Conservation (phyloP, 2,329 filamentous ascomycete species). For the Verticillium longisporum region DNA sequence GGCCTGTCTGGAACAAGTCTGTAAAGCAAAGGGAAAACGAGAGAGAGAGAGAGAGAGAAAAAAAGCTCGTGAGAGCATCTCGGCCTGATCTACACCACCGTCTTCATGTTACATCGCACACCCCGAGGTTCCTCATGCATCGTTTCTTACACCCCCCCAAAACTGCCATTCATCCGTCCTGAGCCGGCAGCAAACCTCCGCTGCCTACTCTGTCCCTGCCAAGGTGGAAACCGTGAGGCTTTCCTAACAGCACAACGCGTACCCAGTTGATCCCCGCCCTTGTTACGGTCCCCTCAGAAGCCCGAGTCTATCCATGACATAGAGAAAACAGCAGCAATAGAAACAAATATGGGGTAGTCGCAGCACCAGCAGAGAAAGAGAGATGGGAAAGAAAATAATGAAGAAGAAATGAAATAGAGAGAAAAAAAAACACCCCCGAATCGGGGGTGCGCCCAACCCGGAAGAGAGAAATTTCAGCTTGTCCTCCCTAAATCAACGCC, state of each 20-base stretch:
- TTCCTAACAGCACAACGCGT: slow-evolving; percentile 1
- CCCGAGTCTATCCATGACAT: not conserved
- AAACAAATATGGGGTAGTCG: not conserved
- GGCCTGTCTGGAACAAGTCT: not conserved
- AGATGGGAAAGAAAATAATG: not conserved
- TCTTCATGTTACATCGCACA: slow-evolving; percentile 5
- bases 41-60: not conserved
- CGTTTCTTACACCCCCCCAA: not conserved
- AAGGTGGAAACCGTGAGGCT: not conserved
- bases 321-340: not conserved
- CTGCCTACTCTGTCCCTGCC: not conserved
- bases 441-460: not conserved
- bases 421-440: not conserved
- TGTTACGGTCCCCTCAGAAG: not conserved
- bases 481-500: not conserved
- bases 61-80: slow-evolving; percentile 15
- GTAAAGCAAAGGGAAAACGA: slow-evolving; percentile 2
- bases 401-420: not conserved
- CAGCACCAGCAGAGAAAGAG: not conserved
- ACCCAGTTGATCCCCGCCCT: slow-evolving; percentile 5
- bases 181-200: slow-evolving; percentile 3
- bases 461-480: not conserved
- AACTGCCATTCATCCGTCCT: not conserved
- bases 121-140: not conserved
- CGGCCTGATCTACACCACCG: slow-evolving; percentile 12